These are phyloP conservation scores for Musa itinerans DNA, from an alignment of 176 grass and related monocot species.

Conservation along the genomic window DNA sequence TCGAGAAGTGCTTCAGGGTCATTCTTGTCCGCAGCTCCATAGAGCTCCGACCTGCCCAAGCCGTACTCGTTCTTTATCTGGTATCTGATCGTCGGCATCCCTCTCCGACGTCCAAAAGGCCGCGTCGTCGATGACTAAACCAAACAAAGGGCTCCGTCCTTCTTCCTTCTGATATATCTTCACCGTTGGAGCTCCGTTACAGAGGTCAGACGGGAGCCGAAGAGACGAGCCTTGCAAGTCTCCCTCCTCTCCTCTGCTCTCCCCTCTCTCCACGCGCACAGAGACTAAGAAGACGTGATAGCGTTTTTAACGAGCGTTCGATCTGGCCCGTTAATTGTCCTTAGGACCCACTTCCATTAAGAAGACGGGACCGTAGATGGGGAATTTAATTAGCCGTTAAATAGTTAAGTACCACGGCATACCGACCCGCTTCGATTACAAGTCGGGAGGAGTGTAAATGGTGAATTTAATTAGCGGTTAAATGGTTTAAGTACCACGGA, in stretches of 20 bases:
- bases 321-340: not conserved
- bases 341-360: not conserved
- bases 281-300: not conserved
- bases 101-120: no score
- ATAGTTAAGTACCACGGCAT: no score
- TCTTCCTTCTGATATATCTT: slow-evolving; percentile 8
- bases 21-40: slow-evolving; percentile 37
- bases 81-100: slow-evolving; percentile 64
- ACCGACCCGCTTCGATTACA: no score
- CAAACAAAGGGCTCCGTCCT: no score
- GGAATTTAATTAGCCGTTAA: not conserved
- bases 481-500: no score
- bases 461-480: no score
- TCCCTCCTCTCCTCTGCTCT: not conserved
- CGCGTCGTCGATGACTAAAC: not conserved
- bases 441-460: no score
- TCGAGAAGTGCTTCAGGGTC: slow-evolving; percentile 83
- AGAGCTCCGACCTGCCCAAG: slow-evolving; percentile 54
- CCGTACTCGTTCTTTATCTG: slow-evolving; percentile 65
- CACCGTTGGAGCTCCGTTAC: slow-evolving; percentile 19
- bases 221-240: not conserved
- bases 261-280: not conserved
- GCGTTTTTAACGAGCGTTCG: not conserved
- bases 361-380: not conserved
- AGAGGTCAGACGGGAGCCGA: not conserved